Percentiles rank a stretch among this genome's conserved stretches.
Conservation (phyloP, 257 asterid species). For the Penstemon eatonii region DNA sequence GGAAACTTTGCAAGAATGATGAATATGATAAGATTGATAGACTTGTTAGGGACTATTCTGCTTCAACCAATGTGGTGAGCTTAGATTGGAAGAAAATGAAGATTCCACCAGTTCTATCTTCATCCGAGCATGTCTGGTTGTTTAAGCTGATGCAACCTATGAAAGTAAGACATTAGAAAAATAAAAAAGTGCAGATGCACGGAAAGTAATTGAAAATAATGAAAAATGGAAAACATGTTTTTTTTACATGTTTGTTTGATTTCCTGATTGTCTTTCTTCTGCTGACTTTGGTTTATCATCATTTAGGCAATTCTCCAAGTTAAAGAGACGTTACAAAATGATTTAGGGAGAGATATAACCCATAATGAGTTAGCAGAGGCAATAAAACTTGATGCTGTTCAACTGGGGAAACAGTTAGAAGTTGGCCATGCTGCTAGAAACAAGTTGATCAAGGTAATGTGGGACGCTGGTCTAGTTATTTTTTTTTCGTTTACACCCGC, state of each 20-base stretch:
- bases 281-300: constrained; percentile 24
- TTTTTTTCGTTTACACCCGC: background rate
- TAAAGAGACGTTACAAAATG: constrained; percentile 56
- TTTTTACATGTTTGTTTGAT: background rate
- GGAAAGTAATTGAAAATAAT: background rate
- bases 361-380: constrained; percentile 70
- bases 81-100: constrained; percentile 86
- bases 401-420: constrained; percentile 60
- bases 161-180: constrained; percentile 55
- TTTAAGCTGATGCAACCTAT: constrained; percentile 80
- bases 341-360: constrained; percentile 65
- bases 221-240: background rate
- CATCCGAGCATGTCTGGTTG: constrained; percentile 77
- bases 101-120: constrained; percentile 83
- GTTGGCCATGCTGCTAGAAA: constrained; percentile 89
- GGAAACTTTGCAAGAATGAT: constrained; percentile 31
- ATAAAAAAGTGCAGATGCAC: background rate
- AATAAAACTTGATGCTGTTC: constrained; percentile 40
- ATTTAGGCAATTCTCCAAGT: constrained; percentile 66
- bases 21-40: constrained; percentile 54
- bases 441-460: constrained; percentile 80
- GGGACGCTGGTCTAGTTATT: background rate
- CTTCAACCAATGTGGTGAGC: constrained; percentile 54
- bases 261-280: constrained; percentile 1
- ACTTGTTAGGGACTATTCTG: constrained; percentile 75